Evolutionary conservation across 148 eudicot genomes (phyloP), one percentile per base, ranked within the genome.

Genomic region (Rhododendron griersonianum): DNA sequence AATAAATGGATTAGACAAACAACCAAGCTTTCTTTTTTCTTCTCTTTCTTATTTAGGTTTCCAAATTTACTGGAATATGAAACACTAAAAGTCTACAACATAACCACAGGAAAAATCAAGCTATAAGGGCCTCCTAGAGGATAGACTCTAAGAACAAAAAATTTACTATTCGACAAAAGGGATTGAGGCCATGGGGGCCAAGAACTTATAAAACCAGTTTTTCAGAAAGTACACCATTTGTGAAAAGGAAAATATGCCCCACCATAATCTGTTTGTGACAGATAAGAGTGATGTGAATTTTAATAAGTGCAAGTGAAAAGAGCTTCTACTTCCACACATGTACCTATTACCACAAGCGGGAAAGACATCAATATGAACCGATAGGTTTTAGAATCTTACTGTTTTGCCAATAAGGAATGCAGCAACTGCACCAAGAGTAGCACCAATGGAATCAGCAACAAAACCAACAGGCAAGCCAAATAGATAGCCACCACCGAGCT

Each of bases 401-500:
- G 98, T 94, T 92, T 94, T 93, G 76, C 99, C 99, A 85, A 96
- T 85, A 87, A 96, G 92, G 88, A 96, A 95, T 78, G 99, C 98
- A 16, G 96, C 95, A 79, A 89, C 89, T n/a, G 99, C 99, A 73
- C 99, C 99, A 87, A 94, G 18, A 50, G 95, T 93, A 81, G 99
- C 95, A 87, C 99, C 98, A 80, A 94, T 19, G 82, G 98, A 96
- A 91, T 96, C 98, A 87, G 99, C 93, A 85, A 93, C 77, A 91
- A 96, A 94, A 44, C 98, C 99, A 87, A 96, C 87, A 81, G 92
- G 92, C 92, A 96, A 91, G 65, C 99, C 99, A 89, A 92, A 96
- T 37, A 96, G 95, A 90, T 95, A 96, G 87, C 99, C 99, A 84
- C 98, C 99, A 83, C 99, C 99, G 14, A 96, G 94, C 98, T 96